A percentile compares a stretch with the other conserved stretches of the same genome.
Evolutionary conservation across 441 rosid genomes (phyloP).

Genomic region (Erodium moschatum): DNA sequence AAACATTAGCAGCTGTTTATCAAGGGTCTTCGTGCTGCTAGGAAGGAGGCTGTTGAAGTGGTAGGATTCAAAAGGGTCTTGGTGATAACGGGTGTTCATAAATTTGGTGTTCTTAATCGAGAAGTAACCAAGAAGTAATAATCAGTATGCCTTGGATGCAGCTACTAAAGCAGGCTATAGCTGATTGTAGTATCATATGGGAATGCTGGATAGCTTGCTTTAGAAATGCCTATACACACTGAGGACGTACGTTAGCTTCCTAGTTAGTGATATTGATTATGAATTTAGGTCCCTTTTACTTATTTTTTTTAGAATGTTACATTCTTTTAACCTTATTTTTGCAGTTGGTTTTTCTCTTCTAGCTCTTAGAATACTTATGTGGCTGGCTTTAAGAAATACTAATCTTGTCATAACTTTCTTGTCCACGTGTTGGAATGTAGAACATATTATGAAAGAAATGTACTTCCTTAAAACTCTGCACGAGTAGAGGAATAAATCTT

Average conservation of each 20-base stretch:
- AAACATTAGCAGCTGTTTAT: neutral
- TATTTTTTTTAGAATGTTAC: neutral
- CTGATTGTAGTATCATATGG: neutral
- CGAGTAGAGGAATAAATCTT: neutral
- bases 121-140: neutral
- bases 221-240: neutral
- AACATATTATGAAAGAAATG: neutral
- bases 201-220: neutral
- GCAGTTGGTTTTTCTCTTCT: neutral
- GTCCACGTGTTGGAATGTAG: neutral
- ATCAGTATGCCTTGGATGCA: too few relatives aligned
- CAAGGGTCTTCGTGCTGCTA: neutral
- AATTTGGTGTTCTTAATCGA: neutral
- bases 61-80: neutral
- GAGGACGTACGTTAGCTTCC: neutral
- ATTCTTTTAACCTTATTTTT: neutral
- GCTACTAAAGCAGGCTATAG: neutral
- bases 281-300: neutral
- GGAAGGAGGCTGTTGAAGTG: neutral
- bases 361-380: neutral
- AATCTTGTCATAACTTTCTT: neutral
- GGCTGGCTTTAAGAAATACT: neutral
- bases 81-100: neutral
- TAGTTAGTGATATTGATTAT: neutral
- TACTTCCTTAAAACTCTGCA: neutral